phyloP scores from a whole-genome alignment of 768 basidiomycete genomes.

The Mycena galopus region DNA sequence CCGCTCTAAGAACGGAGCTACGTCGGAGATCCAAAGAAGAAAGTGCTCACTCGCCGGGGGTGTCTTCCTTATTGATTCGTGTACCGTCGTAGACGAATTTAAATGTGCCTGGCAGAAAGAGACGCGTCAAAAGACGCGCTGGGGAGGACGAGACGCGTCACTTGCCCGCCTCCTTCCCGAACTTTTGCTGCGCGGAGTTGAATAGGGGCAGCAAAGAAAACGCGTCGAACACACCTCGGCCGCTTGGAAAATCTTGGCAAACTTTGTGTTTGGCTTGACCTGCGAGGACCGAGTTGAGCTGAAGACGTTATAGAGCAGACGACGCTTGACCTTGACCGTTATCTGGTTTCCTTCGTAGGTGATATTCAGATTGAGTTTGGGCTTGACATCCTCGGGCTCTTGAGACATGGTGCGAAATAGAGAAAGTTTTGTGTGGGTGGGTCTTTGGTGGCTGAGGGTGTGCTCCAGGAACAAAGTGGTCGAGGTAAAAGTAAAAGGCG shows the following conservation, averaged over 20 bases:
- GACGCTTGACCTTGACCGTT: slow-evolving; percentile 62
- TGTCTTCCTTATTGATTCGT: slow-evolving; percentile 61
- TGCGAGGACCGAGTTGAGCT: background rate
- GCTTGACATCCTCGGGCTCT: slow-evolving; percentile 73
- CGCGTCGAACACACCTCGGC: slow-evolving; percentile 64
- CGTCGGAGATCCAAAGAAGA: background rate
- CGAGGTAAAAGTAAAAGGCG: background rate
- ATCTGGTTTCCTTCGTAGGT: slow-evolving; percentile 61
- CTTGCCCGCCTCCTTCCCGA: slow-evolving; percentile 68
- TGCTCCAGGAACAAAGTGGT: background rate
- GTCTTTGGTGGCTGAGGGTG: too few species aligned
- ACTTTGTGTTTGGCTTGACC: slow-evolving; percentile 67
- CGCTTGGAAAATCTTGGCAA: slow-evolving; percentile 75
- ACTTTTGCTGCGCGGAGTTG: slow-evolving; percentile 58
- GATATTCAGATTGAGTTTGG: slow-evolving; percentile 75
- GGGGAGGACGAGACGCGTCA: slow-evolving; percentile 13
- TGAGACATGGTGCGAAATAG: slow-evolving; percentile 54
- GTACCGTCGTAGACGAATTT: slow-evolving; percentile 71
- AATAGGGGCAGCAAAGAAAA: background rate
- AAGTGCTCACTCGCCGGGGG: slow-evolving; percentile 65
- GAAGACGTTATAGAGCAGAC: background rate
- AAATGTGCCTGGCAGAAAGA: slow-evolving; percentile 64
- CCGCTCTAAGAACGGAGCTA: too few species aligned
- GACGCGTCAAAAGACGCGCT: slow-evolving; percentile 12
- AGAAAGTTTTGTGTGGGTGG: background rate